Evolutionary conservation across 495 filamentous ascomycete species (phyloP).

Genomic region (Staphylotrichum longicolle): DNA sequence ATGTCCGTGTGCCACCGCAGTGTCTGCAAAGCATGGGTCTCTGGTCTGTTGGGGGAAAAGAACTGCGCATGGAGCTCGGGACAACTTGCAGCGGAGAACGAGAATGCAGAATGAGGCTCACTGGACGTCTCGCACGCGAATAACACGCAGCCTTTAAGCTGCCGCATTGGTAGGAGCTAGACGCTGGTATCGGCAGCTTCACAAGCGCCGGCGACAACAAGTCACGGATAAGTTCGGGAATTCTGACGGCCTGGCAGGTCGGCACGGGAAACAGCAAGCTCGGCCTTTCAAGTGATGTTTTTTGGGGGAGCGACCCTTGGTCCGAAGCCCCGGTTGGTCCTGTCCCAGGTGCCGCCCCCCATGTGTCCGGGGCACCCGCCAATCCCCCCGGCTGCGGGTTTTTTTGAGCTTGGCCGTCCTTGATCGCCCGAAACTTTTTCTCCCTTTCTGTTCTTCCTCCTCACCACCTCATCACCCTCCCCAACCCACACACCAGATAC

Average conservation of each 20-base stretch:
- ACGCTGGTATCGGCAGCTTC: too few species aligned
- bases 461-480: constrained; percentile 28
- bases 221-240: constrained; percentile 1
- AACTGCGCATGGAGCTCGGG: not conserved
- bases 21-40: constrained; percentile 1
- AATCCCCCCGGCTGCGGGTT: constrained; percentile 25
- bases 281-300: not conserved
- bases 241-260: not conserved
- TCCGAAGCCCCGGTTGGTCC: constrained; percentile 25
- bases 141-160: too few species aligned
- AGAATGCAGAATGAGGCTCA: too few species aligned
- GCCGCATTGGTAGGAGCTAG: too few species aligned
- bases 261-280: not conserved
- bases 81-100: too few species aligned
- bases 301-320: constrained; percentile 4
- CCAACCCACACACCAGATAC: constrained; percentile 23
- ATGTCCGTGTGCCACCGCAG: not conserved
- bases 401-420: constrained; percentile 30
- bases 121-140: too few species aligned
- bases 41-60: constrained; percentile 3
- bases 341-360: constrained; percentile 13
- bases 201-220: too few species aligned
- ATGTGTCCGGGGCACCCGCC: constrained; percentile 25
- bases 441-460: constrained; percentile 21
- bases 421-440: constrained; percentile 31